A percentile compares a stretch with the other conserved stretches of the same genome.
Conservation (phyloP, 2,329 filamentous ascomycete species). For the Exophiala calicioides region DNA sequence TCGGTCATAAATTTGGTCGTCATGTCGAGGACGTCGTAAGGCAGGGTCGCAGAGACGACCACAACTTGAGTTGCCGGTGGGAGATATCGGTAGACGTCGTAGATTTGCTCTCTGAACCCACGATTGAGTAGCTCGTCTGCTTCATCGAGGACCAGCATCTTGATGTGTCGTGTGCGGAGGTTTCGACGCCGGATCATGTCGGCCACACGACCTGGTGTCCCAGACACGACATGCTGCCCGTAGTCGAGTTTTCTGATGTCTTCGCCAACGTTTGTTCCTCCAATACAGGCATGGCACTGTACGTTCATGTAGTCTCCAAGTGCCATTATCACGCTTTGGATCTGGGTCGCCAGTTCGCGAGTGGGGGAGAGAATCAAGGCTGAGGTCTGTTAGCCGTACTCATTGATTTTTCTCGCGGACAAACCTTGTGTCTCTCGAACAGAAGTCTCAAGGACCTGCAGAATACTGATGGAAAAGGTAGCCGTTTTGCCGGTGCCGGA, state of each 20-base stretch:
- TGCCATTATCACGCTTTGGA: constrained; percentile 98
- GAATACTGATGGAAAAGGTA: constrained; percentile 93
- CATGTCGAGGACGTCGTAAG: constrained; percentile 98
- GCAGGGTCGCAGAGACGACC: constrained; percentile 92
- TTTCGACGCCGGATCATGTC: constrained; percentile 78
- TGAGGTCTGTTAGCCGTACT: constrained; percentile 28
- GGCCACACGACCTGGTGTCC: constrained; percentile 93
- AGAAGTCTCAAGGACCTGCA: constrained; percentile 92
- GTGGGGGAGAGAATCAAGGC: constrained; percentile 94
- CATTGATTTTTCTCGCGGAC: constrained; percentile 3
- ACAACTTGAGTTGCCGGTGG: constrained; percentile 98
- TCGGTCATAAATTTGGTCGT: constrained; percentile 99
- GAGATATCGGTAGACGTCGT: constrained; percentile 96
- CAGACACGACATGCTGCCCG: constrained; percentile 95
- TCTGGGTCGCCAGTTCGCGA: constrained; percentile 94
- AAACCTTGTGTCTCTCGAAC: constrained; percentile 81
- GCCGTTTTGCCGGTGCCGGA: constrained; percentile 97
- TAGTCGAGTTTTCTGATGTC: constrained; percentile 98
- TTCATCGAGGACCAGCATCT: constrained; percentile 76
- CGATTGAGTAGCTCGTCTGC: constrained; percentile 82
- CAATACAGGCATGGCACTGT: constrained; percentile 97
- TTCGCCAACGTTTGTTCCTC: constrained; percentile 95
- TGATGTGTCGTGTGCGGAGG: constrained; percentile 72
- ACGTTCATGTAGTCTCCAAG: constrained; percentile 99
- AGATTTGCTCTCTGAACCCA: constrained; percentile 97